A percentile compares a stretch with the other conserved stretches of the same genome.
These are phyloP conservation scores for Ophiocordyceps australis DNA, from an alignment of 2,329 filamentous ascomycete genomes.

Conservation along the genomic window DNA sequence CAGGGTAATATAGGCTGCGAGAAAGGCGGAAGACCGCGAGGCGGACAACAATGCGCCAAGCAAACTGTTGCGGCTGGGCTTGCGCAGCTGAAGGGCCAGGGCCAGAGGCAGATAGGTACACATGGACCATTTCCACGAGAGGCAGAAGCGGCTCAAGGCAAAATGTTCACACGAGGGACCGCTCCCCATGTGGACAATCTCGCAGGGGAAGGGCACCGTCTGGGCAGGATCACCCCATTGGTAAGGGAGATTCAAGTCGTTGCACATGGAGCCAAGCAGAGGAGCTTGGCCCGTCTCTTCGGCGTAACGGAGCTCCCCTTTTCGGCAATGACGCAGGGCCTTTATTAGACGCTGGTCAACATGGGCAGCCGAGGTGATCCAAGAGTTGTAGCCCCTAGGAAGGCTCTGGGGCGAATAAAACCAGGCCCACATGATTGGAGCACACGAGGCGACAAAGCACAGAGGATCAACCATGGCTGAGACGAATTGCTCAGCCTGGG, in stretches of 20 bases:
- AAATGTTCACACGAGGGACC: slow-evolving; percentile 61
- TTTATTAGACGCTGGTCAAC: slow-evolving; percentile 60
- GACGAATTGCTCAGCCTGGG: slow-evolving; percentile 13
- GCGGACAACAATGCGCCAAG: slow-evolving; percentile 40
- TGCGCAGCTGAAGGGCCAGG: slow-evolving; percentile 38
- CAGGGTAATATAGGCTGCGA: slow-evolving; percentile 57
- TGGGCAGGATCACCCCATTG: slow-evolving; percentile 54
- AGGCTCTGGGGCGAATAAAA: slow-evolving; percentile 57
- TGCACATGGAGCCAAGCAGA: slow-evolving; percentile 54
- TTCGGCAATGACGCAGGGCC: slow-evolving; percentile 48
- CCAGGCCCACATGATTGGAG: slow-evolving; percentile 79
- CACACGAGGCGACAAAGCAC: slow-evolving; percentile 54
- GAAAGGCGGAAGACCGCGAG: slow-evolving; percentile 55
- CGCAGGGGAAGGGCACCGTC: slow-evolving; percentile 60
- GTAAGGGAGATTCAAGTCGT: slow-evolving; percentile 49
- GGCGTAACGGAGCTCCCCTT: slow-evolving; percentile 50
- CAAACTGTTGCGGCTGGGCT: slow-evolving; percentile 24
- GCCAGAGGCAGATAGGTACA: slow-evolving; percentile 63
- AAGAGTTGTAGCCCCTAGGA: slow-evolving; percentile 58
- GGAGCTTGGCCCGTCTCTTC: slow-evolving; percentile 51
- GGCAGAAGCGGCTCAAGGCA: slow-evolving; percentile 46
- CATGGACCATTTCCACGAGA: slow-evolving; percentile 57
- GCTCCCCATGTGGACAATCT: slow-evolving; percentile 66
- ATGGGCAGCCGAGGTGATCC: slow-evolving; percentile 62
- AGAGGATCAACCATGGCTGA: slow-evolving; percentile 37